Conservation (phyloP, 2,329 filamentous ascomycete genomes). For the Botrytis squamosa region DNA sequence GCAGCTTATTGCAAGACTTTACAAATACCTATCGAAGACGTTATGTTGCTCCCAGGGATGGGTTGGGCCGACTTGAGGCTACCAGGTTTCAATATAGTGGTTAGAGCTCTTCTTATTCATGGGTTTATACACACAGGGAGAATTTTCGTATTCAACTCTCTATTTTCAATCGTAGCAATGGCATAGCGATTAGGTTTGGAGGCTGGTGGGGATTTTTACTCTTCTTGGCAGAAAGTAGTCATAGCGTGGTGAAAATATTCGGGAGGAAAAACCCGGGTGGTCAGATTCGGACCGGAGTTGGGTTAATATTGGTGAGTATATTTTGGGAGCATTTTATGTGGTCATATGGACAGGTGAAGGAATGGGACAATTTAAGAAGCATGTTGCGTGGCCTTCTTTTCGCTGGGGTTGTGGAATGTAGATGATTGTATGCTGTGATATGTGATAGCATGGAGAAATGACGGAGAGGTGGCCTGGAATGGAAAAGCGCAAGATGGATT, state of each 20-base stretch:
- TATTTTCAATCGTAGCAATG: conserved; percentile 17
- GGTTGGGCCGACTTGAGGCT: conserved; percentile 82
- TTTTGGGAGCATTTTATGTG: conserved; percentile 7
- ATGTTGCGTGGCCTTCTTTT: neutral
- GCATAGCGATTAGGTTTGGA: conserved; percentile 20
- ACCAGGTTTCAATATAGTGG: conserved; percentile 75
- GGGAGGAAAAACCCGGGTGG: neutral
- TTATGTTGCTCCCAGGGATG: conserved; percentile 93
- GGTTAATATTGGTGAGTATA: conserved; percentile 8
- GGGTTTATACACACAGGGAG: neutral
- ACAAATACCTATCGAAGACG: conserved; percentile 90
- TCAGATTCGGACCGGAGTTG: conserved; percentile 22
- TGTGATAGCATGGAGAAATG: conserved; percentile 15
- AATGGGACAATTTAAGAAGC: neutral
- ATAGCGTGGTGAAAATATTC: conserved; percentile 1
- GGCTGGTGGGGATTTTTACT: neutral
- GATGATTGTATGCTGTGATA: conserved; percentile 16
- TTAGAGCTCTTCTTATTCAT: conserved; percentile 22
- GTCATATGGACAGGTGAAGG: conserved; percentile 17
- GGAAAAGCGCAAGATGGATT: conserved; percentile 3
- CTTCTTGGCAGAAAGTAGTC: neutral
- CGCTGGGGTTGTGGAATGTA: neutral
- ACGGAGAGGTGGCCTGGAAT: neutral
- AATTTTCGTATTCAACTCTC: neutral
- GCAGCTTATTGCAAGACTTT: conserved; percentile 88